These are phyloP conservation scores for Lupinus albus DNA, from an alignment of 306 rosid genomes.

Conservation along the genomic window DNA sequence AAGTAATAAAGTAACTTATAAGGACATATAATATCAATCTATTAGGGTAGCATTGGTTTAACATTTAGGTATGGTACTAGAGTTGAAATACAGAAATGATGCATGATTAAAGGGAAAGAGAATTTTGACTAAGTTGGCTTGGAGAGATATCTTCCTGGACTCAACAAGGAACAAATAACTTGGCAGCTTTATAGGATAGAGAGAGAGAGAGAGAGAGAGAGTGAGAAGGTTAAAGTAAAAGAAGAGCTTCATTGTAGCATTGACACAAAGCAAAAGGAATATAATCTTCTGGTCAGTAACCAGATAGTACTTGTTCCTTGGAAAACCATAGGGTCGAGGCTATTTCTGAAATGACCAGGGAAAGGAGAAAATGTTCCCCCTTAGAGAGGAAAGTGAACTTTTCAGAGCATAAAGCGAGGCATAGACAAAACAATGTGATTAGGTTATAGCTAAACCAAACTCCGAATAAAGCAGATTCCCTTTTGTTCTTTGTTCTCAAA, in stretches of 20 bases:
- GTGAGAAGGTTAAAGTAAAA: slow-evolving; percentile 61
- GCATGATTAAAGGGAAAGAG: slow-evolving; percentile 51
- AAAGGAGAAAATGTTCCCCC: slow-evolving; percentile 41
- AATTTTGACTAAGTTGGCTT: slow-evolving; percentile 61
- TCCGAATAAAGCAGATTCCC: slow-evolving; percentile 74
- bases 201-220: slow-evolving; percentile 30
- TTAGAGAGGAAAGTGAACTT: slow-evolving; percentile 79
- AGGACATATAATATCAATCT: not conserved
- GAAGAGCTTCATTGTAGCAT: slow-evolving; percentile 56
- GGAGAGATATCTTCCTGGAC: slow-evolving; percentile 67
- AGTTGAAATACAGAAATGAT: slow-evolving; percentile 38
- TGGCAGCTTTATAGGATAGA: slow-evolving; percentile 69
- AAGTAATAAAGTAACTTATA: slow-evolving; percentile 31
- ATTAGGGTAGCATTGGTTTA: slow-evolving; percentile 34
- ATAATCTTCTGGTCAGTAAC: slow-evolving; percentile 57
- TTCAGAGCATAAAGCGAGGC: slow-evolving; percentile 77
- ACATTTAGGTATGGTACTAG: slow-evolving; percentile 20
- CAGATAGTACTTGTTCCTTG: slow-evolving; percentile 50
- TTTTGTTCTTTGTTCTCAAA: slow-evolving; percentile 50
- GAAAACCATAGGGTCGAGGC: slow-evolving; percentile 55
- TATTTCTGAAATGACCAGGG: slow-evolving; percentile 39
- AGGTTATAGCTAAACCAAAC: slow-evolving; percentile 67
- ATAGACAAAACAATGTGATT: slow-evolving; percentile 56
- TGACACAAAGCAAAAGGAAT: slow-evolving; percentile 69
- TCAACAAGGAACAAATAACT: slow-evolving; percentile 67